Percentiles rank a stretch among this genome's conserved stretches.
phyloP scores from a whole-genome alignment of 1,284 basidiomycete genomes.

The Nidula niveotomentosa region DNA sequence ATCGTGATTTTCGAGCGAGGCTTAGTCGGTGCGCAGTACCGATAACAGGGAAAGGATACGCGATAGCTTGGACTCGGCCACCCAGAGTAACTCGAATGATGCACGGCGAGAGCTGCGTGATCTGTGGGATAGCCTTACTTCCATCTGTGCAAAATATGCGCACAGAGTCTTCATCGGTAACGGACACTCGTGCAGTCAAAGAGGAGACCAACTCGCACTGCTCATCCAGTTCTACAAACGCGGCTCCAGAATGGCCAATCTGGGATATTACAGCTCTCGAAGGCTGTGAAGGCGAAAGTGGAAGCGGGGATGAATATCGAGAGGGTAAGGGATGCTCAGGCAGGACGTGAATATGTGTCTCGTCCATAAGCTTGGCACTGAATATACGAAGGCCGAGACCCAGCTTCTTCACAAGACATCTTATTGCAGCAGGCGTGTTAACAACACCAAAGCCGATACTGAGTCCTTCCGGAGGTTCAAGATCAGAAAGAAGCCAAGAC shows the following conservation, averaged over 20 bases:
- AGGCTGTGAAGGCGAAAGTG: neutral
- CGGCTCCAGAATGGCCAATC: constrained; percentile 14
- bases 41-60: constrained; percentile 32
- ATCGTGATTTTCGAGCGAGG: constrained; percentile 26
- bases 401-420: neutral
- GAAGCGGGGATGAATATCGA: neutral
- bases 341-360: constrained; percentile 3
- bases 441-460: constrained; percentile 25
- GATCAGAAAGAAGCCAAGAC: constrained; percentile 18
- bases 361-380: constrained; percentile 1
- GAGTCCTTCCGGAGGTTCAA: constrained; percentile 19
- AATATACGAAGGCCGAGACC: neutral
- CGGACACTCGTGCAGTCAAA: constrained; percentile 19
- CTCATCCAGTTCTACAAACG: constrained; percentile 26
- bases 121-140: constrained; percentile 12
- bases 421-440: constrained; percentile 17
- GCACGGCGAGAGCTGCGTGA: constrained; percentile 30
- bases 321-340: constrained; percentile 7
- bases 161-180: constrained; percentile 20
- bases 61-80: constrained; percentile 18
- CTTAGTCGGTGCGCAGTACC: constrained; percentile 18
- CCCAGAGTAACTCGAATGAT: constrained; percentile 27
- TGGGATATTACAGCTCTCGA: neutral
- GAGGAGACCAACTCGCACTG: constrained; percentile 23
- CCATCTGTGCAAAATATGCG: constrained; percentile 14